phyloP scores from a whole-genome alignment of 805 yeast genomes.

The Blastobotrys parvus region DNA sequence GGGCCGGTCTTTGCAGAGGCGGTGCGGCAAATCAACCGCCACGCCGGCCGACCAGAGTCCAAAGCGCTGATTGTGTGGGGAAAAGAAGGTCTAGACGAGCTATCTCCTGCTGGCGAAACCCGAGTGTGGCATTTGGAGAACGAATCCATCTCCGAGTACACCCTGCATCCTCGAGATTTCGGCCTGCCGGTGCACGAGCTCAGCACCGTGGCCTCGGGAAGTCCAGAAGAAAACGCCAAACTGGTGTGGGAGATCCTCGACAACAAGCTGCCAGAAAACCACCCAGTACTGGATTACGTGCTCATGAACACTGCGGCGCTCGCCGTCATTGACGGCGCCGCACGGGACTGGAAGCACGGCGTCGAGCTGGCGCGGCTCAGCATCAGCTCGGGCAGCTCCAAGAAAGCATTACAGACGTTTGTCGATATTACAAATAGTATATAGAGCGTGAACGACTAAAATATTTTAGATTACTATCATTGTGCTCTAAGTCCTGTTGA shows the following conservation, averaged over 20 bases:
- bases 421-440: slow-evolving; percentile 27
- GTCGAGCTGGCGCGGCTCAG: slow-evolving; percentile 63
- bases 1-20: slow-evolving; percentile 85
- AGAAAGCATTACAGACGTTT: slow-evolving; percentile 48
- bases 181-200: slow-evolving; percentile 70
- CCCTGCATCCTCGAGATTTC: slow-evolving; percentile 59
- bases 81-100: slow-evolving; percentile 83
- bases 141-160: slow-evolving; percentile 24
- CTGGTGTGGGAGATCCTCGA: slow-evolving; percentile 43
- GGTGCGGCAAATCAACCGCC: slow-evolving; percentile 51
- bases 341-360: slow-evolving; percentile 68
- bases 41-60: slow-evolving; percentile 34
- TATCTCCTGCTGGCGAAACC: slow-evolving; percentile 80
- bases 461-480: too few species aligned
- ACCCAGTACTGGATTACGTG: slow-evolving; percentile 82
- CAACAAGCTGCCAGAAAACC: slow-evolving; percentile 31
- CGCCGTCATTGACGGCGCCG: slow-evolving; percentile 66
- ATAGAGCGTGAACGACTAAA: too few species aligned
- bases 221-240: slow-evolving; percentile 78
- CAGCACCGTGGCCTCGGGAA: slow-evolving; percentile 65
- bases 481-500: too few species aligned
- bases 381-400: slow-evolving; percentile 61
- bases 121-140: slow-evolving; percentile 64
- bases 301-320: slow-evolving; percentile 81
- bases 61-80: slow-evolving; percentile 88